A percentile compares a stretch with the other conserved stretches of the same genome.
Evolutionary conservation across 371 early-diverging fungal genomes (phyloP).

Genomic region (Modicella reniformis): DNA sequence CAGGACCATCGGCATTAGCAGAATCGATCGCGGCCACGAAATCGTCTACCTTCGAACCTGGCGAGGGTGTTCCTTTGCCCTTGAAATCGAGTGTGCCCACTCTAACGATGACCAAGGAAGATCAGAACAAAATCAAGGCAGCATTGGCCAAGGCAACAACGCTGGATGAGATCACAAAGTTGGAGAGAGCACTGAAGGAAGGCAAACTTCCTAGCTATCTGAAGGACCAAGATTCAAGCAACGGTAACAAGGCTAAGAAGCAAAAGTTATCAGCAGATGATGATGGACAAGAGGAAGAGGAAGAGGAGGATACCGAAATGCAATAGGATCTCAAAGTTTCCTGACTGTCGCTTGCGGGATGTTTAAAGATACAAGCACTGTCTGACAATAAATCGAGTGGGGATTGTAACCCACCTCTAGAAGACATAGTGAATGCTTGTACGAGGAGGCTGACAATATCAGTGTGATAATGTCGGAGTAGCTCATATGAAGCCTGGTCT

Average conservation of each 20-base stretch:
- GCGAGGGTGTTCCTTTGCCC: conserved; percentile 70
- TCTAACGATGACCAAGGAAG: conserved; percentile 64
- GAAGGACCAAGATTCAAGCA: conserved; percentile 27
- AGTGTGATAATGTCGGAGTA: too few species aligned
- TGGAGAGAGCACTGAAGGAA: conserved; percentile 75
- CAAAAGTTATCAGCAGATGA: conserved; percentile 18
- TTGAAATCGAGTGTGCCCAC: conserved; percentile 56
- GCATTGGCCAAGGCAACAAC: conserved; percentile 81
- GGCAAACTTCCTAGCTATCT: conserved; percentile 65
- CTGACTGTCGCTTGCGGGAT: too few species aligned
- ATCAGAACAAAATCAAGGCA: conserved; percentile 72
- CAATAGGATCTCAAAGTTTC: too few species aligned
- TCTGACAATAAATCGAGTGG: too few species aligned
- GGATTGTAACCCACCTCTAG: background rate
- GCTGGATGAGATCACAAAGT: conserved; percentile 78
- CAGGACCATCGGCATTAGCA: conserved; percentile 72
- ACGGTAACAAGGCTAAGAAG: conserved; percentile 24
- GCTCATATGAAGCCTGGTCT: conserved; percentile 79
- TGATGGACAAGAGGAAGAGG: conserved; percentile 27
- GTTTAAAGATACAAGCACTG: too few species aligned
- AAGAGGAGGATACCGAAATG: conserved; percentile 21
- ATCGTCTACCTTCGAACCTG: conserved; percentile 76
- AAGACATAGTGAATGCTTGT: background rate
- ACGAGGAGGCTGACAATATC: background rate
- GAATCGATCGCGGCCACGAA: conserved; percentile 68